A percentile compares a stretch with the other conserved stretches of the same genome.
Evolutionary conservation across 179 eudicot species (phyloP).

Genomic region (Actinidia chinensis): DNA sequence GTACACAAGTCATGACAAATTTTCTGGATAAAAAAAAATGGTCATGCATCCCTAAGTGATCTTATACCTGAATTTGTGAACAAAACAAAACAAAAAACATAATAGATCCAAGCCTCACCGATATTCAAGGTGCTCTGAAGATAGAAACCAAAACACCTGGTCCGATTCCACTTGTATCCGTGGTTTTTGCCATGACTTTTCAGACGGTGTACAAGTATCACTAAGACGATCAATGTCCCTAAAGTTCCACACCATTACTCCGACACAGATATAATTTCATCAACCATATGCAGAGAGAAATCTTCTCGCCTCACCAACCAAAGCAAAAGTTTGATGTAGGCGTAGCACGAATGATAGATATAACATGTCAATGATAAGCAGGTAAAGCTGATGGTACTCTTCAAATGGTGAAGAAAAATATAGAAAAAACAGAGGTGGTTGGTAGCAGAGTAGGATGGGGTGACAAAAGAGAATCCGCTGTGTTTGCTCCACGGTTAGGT

Average conservation of each 20-base stretch:
- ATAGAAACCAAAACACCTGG: slow-evolving; percentile 50
- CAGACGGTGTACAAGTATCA: slow-evolving; percentile 24
- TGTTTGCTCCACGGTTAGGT: slow-evolving; percentile 86
- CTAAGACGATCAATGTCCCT: slow-evolving; percentile 22
- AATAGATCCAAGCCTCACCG: slow-evolving; percentile 46
- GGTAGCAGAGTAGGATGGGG: slow-evolving; percentile 88
- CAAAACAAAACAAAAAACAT: background rate
- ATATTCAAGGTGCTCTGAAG: slow-evolving; percentile 74
- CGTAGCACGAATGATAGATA: slow-evolving; percentile 76
- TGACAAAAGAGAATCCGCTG: slow-evolving; percentile 91
- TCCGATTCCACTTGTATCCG: slow-evolving; percentile 25
- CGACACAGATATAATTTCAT: slow-evolving; percentile 44
- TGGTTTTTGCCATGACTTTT: slow-evolving; percentile 28
- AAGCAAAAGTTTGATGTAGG: slow-evolving; percentile 67
- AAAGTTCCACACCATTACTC: slow-evolving; percentile 29
- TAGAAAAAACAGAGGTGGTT: slow-evolving; percentile 89
- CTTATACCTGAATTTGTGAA: no score
- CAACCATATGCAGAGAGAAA: slow-evolving; percentile 68
- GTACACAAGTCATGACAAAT: no score
- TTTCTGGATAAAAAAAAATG: no score
- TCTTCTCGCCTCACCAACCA: slow-evolving; percentile 65
- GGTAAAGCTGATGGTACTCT: slow-evolving; percentile 40
- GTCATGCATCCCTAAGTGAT: no score
- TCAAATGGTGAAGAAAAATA: slow-evolving; percentile 77
- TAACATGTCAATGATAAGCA: slow-evolving; percentile 53